Base-by-base conservation (phyloP, 2,329 filamentous ascomycete species). In the Diplodia mutila region DNA sequence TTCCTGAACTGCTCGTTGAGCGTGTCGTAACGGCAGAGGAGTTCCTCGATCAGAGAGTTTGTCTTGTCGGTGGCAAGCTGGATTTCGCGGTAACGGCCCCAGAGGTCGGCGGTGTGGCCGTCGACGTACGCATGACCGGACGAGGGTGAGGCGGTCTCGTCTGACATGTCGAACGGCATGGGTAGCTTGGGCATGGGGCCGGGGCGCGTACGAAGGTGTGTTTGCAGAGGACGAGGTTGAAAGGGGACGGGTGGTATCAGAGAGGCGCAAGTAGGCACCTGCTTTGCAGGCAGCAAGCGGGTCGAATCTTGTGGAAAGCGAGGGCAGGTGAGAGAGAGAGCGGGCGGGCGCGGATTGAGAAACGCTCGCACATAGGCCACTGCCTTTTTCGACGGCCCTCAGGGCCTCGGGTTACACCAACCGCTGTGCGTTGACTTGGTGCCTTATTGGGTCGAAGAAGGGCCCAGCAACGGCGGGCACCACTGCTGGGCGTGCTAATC, bases 21-120 rank as follows among this genome's bases (percentile, higher is more conserved):
- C 65, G 73, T 75, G 57, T 80, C 75, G 69, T 82, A 80, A n/a
- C 79, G 76, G 32, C 69, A 72, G 49, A 82, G 71, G 14, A 83
- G 69, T 68, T 82, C 80, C 77, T 75, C 71, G 39, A 81, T 72
- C 34, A 81, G 72, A 7, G 70, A 69, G 21, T 74, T 73, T 68
- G 76, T 80, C 29, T 74, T 71, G 8, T 69, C 69, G 16, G 80
- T 77, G 49, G 72, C 66, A 5, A 65, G 67, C 51, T 76, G 73
- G 11, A 80, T 57, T 18, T 75, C 67, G n/a, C 76, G 73, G 37
- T 75, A 75, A 42, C 77, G 78, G 32, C 70, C 67, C 70, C 73
- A 76, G 14, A 80, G 59, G 11, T 67, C 59, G 12, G 61, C 63
- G 16, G 72, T 23, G 11, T 42, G 11, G 54, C 18, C 23, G 5